Evolutionary conservation across 306 rosid species (phyloP).

Genomic region (Citrullus mucosospermus): DNA sequence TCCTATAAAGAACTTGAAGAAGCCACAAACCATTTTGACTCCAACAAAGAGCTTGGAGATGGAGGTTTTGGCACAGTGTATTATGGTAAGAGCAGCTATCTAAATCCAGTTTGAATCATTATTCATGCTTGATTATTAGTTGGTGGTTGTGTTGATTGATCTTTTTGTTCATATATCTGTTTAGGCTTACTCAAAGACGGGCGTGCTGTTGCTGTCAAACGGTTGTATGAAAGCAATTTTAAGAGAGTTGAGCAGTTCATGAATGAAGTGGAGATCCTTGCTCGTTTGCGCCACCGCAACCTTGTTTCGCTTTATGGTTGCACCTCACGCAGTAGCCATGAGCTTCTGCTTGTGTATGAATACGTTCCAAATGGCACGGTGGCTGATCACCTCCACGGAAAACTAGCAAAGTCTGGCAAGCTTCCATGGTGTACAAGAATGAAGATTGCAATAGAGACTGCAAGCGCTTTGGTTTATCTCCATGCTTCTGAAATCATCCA

Average conservation of each 20-base stretch:
- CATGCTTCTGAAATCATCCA: constrained; percentile 66
- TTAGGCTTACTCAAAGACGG: constrained; percentile 63
- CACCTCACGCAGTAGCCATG: constrained; percentile 72
- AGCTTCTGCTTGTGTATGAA: constrained; percentile 79
- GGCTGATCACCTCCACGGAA: constrained; percentile 76
- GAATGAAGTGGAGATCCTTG: constrained; percentile 54
- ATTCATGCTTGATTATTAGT: neutral
- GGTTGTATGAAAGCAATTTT: constrained; percentile 60
- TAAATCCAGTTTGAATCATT: neutral
- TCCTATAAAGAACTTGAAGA: constrained; percentile 50
- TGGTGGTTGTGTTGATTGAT: neutral
- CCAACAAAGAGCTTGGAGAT: constrained; percentile 61
- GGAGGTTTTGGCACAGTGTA: constrained; percentile 85
- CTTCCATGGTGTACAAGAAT: constrained; percentile 48
- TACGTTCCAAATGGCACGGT: constrained; percentile 71
- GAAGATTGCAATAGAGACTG: constrained; percentile 68
- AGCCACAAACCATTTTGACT: constrained; percentile 53
- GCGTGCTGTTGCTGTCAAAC: constrained; percentile 70
- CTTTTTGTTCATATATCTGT: neutral
- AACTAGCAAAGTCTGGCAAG: constrained; percentile 26
- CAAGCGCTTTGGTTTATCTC: constrained; percentile 63
- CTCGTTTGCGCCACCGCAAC: constrained; percentile 45
- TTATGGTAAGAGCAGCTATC: constrained; percentile 29
- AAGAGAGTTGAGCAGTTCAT: constrained; percentile 73
- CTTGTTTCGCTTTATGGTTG: constrained; percentile 75